These are phyloP conservation scores for Cryptococcus sp. DNA, from an alignment of 1,284 basidiomycete species.

Conservation along the genomic window DNA sequence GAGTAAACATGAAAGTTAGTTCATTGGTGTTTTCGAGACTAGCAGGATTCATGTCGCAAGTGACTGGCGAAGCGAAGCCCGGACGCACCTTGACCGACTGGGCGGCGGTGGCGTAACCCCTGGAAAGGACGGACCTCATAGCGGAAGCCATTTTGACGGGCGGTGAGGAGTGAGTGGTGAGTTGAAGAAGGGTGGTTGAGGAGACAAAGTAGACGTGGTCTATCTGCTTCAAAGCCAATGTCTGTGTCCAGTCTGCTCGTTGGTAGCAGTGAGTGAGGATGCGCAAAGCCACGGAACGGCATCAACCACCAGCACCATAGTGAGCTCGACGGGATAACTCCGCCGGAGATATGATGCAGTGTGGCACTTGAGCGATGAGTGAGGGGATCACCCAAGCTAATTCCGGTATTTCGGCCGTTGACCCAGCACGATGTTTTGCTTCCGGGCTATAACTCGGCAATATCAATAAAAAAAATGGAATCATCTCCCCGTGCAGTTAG, in stretches of 20 bases:
- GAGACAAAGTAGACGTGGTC: background rate
- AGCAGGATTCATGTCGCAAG: no score
- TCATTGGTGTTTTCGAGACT: background rate
- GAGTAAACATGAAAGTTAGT: background rate
- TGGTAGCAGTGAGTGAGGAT: no score
- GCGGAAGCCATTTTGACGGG: constrained; percentile 48
- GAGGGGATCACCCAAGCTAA: background rate
- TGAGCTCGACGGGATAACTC: background rate
- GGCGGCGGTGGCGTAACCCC: constrained; percentile 52
- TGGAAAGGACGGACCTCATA: constrained; percentile 42
- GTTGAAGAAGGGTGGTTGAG: constrained; percentile 3
- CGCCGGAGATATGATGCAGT: no score
- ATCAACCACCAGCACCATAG: background rate
- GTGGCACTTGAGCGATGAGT: background rate
- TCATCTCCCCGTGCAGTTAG: no score
- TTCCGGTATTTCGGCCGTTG: no score
- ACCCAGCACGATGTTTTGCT: no score
- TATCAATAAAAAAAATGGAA: no score
- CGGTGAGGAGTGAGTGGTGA: constrained; percentile 12
- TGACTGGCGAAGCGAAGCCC: background rate
- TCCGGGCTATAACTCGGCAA: no score
- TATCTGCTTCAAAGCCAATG: background rate
- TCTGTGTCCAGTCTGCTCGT: no score
- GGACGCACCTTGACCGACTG: constrained; percentile 49
- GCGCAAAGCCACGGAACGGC: background rate